Base-by-base conservation (phyloP, 768 basidiomycete genomes). In the Cantharellus anzutake region DNA sequence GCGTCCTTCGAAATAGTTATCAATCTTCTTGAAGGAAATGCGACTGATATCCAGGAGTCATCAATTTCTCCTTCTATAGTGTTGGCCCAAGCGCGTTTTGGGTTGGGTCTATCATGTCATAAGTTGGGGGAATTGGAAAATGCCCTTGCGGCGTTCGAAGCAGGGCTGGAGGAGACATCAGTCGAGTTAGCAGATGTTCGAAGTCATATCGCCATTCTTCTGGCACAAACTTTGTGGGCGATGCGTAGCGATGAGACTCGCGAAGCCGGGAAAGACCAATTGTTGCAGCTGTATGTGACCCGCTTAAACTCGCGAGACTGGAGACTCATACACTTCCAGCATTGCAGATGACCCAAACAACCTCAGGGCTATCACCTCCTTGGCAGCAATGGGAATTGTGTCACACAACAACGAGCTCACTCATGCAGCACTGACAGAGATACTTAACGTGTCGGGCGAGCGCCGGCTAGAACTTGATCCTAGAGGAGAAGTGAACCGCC, bases 351-450 rank as follows among this genome's bases (percentile, higher is more conserved):
- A 94, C 67, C 77, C 83, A 0, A 84, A 84, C 62, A 88, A 92
- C 66, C 68, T 91, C 56, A 74, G 78, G 59, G 89, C 88, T 1
- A 85, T 94, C 68, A 86, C 84, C 52, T 78, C 82, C 0, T 77
- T 97, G 1, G 86, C 86, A 0, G 86, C 85, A n/a, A 90, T 96
- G 80, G 91, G 88, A 5, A 81, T 91, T 59, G 70, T 92, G 14
- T 67, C 66, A 4, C 61, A 61, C 41, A 91, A 94, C 65, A 81
- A 84, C 41, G 77, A 76, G 41, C 76, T 96, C 20, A 76, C 92
- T 35, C 88, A 93, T 67, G 92, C 91, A 1, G 85, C 90, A 0
- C 71, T 93, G 7, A 82, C 85, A 0, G 91, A 96, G 68, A 78
- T 94, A 16, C 74, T 83, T 20, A 73, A 78, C 0, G 72, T 91